These are phyloP conservation scores for Dalbergia oliveri DNA, from an alignment of 306 rosid genomes.

Conservation along the genomic window DNA sequence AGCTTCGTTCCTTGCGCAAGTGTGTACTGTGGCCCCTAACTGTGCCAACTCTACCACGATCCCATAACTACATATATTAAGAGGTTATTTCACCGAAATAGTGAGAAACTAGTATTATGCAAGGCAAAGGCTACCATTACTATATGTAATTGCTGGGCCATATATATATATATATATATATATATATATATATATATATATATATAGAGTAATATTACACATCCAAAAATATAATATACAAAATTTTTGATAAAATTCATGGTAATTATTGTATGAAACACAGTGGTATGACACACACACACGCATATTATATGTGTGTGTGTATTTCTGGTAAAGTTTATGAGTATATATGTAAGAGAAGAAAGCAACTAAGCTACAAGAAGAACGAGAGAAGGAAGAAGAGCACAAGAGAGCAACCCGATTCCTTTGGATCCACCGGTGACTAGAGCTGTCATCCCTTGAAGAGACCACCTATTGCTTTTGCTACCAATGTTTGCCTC, in stretches of 20 bases:
- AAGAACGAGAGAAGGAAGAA: neutral
- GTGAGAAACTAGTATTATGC: neutral
- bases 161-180: too few species aligned
- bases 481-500: constrained; percentile 9
- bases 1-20: constrained; percentile 47
- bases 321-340: too few species aligned
- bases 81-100: neutral
- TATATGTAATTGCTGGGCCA: too few species aligned
- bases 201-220: too few species aligned
- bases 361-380: neutral
- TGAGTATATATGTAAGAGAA: neutral
- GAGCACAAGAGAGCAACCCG: constrained; percentile 26
- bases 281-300: too few species aligned
- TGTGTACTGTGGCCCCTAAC: constrained; percentile 46
- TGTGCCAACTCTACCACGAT: constrained; percentile 51
- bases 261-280: too few species aligned
- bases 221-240: too few species aligned
- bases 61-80: constrained; percentile 36
- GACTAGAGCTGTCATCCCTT: constrained; percentile 46
- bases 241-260: too few species aligned
- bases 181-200: too few species aligned
- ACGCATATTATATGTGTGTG: too few species aligned
- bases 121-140: neutral
- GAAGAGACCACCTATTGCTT: constrained; percentile 35
- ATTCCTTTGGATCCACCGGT: constrained; percentile 51